Conservation (phyloP, 495 filamentous ascomycete species). For the Hypoxylon rickii region DNA sequence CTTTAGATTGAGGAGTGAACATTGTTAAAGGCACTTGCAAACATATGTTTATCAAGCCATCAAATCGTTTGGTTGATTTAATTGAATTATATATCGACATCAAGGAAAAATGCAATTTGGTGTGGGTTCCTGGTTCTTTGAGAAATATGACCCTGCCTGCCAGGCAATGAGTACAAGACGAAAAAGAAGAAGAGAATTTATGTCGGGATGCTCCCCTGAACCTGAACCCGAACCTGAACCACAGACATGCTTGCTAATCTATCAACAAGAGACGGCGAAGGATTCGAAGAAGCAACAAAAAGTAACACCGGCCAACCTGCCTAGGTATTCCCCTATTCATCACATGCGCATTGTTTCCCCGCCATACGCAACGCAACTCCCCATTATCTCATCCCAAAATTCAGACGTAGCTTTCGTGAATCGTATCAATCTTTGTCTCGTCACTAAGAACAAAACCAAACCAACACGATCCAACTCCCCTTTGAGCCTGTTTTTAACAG, state of each 20-base stretch:
- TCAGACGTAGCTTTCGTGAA: conserved; percentile 9
- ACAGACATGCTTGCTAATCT: neutral
- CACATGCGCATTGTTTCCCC: conserved; percentile 16
- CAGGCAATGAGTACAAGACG: conserved; percentile 5
- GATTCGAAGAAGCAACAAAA: conserved; percentile 3
- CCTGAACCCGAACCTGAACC: neutral
- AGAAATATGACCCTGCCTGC: conserved; percentile 4
- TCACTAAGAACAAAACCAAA: conserved; percentile 12
- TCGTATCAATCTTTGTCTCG: conserved; percentile 27
- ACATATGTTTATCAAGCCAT: neutral
- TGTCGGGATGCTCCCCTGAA: conserved; percentile 6
- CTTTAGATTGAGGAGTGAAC: too few relatives aligned
- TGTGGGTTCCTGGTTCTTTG: conserved; percentile 18
- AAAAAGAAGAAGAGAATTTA: neutral
- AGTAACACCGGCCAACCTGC: conserved; percentile 1
- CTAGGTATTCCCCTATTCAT: conserved; percentile 10
- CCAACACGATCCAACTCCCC: neutral
- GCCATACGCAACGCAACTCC: conserved; percentile 2
- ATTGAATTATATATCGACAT: conserved; percentile 1
- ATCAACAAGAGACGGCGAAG: conserved; percentile 6
- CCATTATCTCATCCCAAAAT: conserved; percentile 1
- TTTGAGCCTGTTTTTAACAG: conserved; percentile 48
- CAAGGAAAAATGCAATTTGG: conserved; percentile 20
- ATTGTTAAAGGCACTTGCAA: too few relatives aligned
- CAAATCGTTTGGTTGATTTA: neutral